Evolutionary conservation across 495 filamentous ascomycete genomes (phyloP).

Genomic region (Aspergillus conjunctus): DNA sequence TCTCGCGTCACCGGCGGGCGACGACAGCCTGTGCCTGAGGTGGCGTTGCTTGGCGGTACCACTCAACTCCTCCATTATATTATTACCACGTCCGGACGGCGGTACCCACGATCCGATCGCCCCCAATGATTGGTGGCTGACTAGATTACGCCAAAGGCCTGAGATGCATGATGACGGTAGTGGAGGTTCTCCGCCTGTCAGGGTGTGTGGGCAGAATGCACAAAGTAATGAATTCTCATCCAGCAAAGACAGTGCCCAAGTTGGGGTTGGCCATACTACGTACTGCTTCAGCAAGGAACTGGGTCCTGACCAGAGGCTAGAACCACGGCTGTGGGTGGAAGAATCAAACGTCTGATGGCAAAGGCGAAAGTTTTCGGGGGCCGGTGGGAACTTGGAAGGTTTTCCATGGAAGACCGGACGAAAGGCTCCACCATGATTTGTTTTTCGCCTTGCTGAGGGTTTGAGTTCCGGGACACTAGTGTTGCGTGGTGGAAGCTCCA

Average conservation of each 20-base stretch:
- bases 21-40: slow-evolving; percentile 20
- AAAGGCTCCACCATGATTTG: background rate
- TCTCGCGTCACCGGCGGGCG: too few species aligned
- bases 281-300: too few species aligned
- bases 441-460: background rate
- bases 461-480: background rate
- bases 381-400: too few species aligned
- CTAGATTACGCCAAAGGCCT: slow-evolving; percentile 4
- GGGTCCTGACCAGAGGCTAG: too few species aligned
- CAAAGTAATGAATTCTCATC: background rate
- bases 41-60: slow-evolving; percentile 27
- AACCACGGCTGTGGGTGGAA: too few species aligned
- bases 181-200: slow-evolving; percentile 1
- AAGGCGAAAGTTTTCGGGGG: too few species aligned
- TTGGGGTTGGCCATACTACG: too few species aligned
- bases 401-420: background rate
- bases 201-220: background rate
- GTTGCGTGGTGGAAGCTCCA: background rate
- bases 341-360: too few species aligned
- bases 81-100: slow-evolving; percentile 1
- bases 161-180: slow-evolving; percentile 3
- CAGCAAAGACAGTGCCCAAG: too few species aligned
- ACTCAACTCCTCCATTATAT: slow-evolving; percentile 7
- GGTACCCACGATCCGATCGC: background rate
- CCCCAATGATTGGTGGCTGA: slow-evolving; percentile 10